Evolutionary conservation across 2,329 filamentous ascomycete genomes (phyloP), one percentile per base, ranked within the genome.

Genomic region (Aspergillus persii): DNA sequence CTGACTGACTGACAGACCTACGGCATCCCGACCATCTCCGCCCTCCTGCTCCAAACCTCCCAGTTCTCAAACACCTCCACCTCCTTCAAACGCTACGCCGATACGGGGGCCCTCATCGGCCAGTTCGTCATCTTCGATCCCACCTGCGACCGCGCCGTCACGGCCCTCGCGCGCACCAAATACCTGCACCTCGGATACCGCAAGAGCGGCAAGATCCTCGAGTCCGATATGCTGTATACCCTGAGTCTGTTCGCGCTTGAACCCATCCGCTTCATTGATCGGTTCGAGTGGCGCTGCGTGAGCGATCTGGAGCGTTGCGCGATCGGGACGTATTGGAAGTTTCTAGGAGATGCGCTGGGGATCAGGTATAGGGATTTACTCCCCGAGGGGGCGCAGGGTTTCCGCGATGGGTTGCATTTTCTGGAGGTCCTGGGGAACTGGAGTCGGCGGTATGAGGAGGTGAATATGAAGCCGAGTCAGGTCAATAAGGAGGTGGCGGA

Each of bases 241-340:
- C 76, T 89, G 0, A 78, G 80, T 9, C 70, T 90, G 0, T 91
- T 90, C 68, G 81, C 89, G 23, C 76, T 81, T 0, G 88, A 92
- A 69, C 88, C 89, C 1, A 74, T 83, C 30, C 79, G 83, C 30
- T 92, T 89, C 79, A 81, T 89, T 26, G 72, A 79, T 5, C 74
- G 77, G 15, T 90, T 86, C 66, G 90, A 93, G 69, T 94, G 90
- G 89, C 83, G 90, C 2, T 52, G 77, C 4, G 74, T 91, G 44
- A 87, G 83, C 9, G 83, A 87, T 0, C 80, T 92, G 77, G 90
- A 93, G 71, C 70, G 78, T 4, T 89, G 87, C 61, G 89, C 88
- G 0, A 71, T 87, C 26, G 86, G 84, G 11, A 86, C 84, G 0
- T 85, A 89, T 68, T 92, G 89, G 89, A 90, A 89, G 71, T 80